These are phyloP conservation scores for Nasturtium officinale DNA, from an alignment of 345 rosid species.

Conservation along the genomic window DNA sequence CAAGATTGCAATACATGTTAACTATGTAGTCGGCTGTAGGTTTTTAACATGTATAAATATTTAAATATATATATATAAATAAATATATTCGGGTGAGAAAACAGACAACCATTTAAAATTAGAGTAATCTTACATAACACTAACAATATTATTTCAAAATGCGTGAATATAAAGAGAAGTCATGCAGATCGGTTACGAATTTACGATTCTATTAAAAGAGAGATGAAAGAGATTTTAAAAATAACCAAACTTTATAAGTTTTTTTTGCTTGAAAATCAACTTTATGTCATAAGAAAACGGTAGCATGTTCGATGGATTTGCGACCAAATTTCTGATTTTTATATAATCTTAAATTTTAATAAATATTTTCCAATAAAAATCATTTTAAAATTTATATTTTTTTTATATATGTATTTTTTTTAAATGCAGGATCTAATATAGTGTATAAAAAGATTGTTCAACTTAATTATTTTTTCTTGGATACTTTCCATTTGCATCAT, in stretches of 20 bases:
- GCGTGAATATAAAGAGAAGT: background rate
- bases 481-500: background rate
- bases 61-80: too few relatives aligned
- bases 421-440: background rate
- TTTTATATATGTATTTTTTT: background rate
- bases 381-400: too few relatives aligned
- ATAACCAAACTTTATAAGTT: background rate
- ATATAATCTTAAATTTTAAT: background rate
- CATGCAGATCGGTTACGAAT: too few relatives aligned
- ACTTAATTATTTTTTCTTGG: background rate
- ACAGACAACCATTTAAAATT: background rate
- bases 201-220: background rate
- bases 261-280: background rate
- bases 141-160: too few relatives aligned
- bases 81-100: background rate
- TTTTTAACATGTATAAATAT: too few relatives aligned
- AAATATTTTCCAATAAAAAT: background rate
- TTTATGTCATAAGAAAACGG: background rate
- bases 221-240: background rate
- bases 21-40: too few relatives aligned
- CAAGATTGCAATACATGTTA: background rate
- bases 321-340: background rate
- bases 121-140: too few relatives aligned
- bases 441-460: background rate
- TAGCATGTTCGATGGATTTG: background rate